Percentiles rank a stretch among this genome's conserved stretches.
phyloP scores from a whole-genome alignment of 176 grass and related monocot species.

The Oryza glaberrima region DNA sequence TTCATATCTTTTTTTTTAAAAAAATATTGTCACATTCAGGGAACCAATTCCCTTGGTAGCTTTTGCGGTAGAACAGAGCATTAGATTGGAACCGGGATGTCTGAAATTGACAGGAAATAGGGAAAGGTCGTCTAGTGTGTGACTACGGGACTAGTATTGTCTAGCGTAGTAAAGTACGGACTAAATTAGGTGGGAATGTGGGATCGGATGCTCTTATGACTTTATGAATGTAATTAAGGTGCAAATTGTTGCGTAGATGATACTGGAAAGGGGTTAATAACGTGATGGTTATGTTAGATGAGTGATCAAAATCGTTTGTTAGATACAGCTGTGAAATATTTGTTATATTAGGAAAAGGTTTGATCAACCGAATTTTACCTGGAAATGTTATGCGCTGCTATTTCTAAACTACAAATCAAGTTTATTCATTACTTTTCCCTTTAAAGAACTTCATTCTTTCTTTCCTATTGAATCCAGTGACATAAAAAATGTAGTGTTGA shows the following conservation, averaged over 20 bases:
- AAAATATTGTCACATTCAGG: not conserved
- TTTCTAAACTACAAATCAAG: too few species aligned
- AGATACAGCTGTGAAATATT: not conserved
- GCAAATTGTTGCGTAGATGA: not conserved
- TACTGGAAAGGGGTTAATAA: not conserved
- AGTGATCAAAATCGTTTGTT: not conserved
- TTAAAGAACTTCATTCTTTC: not conserved
- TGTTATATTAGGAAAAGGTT: not conserved
- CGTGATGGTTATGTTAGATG: not conserved
- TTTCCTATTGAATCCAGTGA: not conserved
- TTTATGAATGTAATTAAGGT: constrained; percentile 1
- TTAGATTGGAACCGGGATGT: constrained; percentile 18
- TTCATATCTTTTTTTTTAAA: too few species aligned
- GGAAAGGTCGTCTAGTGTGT: not conserved
- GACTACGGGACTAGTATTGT: not conserved
- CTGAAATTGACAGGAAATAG: constrained; percentile 1
- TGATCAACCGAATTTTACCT: not conserved
- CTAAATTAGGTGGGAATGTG: constrained; percentile 7
- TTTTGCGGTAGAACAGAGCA: constrained; percentile 10
- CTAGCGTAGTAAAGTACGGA: not conserved
- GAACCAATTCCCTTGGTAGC: constrained; percentile 18
- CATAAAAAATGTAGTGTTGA: not conserved
- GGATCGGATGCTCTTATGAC: not conserved
- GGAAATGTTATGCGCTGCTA: not conserved
- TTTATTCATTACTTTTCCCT: not conserved